Conservation (phyloP, 805 yeast species). For the Saturnispora gosingensis region DNA sequence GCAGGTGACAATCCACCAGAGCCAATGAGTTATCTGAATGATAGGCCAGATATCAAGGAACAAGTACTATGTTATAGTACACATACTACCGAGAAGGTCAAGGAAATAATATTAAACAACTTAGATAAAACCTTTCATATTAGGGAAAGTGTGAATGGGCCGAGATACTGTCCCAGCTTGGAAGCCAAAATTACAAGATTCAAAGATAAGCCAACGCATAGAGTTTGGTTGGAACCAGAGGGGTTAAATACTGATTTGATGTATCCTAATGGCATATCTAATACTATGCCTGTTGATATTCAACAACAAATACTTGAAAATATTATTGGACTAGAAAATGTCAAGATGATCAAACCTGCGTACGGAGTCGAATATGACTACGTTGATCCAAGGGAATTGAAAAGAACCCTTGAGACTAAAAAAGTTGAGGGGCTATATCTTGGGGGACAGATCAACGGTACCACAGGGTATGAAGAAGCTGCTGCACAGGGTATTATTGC, state of each 20-base stretch:
- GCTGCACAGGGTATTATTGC: constrained; percentile 95
- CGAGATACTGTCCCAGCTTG: constrained; percentile 94
- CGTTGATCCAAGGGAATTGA: constrained; percentile 84
- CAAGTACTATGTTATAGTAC: constrained; percentile 73
- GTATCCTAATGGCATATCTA: constrained; percentile 93
- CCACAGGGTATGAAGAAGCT: constrained; percentile 98
- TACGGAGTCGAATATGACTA: constrained; percentile 99
- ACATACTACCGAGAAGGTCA: constrained; percentile 65
- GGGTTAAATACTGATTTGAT: constrained; percentile 81
- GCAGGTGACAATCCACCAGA: constrained; percentile 76
- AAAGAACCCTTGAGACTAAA: constrained; percentile 73
- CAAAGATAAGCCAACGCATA: constrained; percentile 64
- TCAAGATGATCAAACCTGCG: constrained; percentile 86
- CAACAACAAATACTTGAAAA: constrained; percentile 65
- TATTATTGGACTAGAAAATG: constrained; percentile 86
- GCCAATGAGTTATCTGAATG: constrained; percentile 85
- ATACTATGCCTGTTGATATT: constrained; percentile 92
- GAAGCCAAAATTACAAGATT: constrained; percentile 83
- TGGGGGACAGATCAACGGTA: constrained; percentile 98
- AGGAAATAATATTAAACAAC: constrained; percentile 57
- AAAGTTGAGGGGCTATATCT: constrained; percentile 65
- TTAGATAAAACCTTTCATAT: constrained; percentile 83
- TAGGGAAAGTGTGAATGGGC: constrained; percentile 89
- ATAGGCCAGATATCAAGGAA: constrained; percentile 46
- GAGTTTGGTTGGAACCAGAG: constrained; percentile 95